Base-by-base conservation (phyloP, 176 grass and related monocot genomes). In the Elaeis guineensis region DNA sequence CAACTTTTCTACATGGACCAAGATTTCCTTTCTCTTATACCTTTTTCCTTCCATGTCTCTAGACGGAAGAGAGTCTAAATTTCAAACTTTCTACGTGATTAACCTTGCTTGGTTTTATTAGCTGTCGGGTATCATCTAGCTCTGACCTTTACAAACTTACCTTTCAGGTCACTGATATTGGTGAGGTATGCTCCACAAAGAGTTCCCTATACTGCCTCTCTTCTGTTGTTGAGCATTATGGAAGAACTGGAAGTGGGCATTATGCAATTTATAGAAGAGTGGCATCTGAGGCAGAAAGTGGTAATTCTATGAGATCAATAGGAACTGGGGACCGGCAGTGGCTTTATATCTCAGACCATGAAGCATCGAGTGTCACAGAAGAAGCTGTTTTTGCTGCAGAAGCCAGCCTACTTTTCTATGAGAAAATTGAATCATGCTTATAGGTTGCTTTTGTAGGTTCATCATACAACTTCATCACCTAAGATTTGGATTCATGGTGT, bases 321-420 rank as follows among this genome's bases (percentile, higher is more conserved):
- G 28, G 24, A 76, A 55, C 49, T 19, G 57, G 39, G 55, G 52
- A 71, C 39, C 52, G 50, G 21, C 74, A 28, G 25, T 92, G 93
- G 93, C 71, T 89, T 83, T 89, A 92, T 70, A 74, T 91, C 20
- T 97, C 93, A 2, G 93, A 97, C 21, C 63, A 74, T 57, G 44
- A 83, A 16, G 81, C 86, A 49, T 86, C 73, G 3, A 58, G 85
- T 58, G 84, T 86, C 32, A 78, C 93, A 17, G 84, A 78, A 66
- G 81, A 57, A 51, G 58, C 74, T 28, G 81, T 98, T 70, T 75
- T 98, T 57, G 67, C 69, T 51, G 87, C 84, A 6, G 78, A 98
- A 58, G 87, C 81, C 53, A 92, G 75, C 15, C 75, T 92, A 11
- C 87, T 92, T 76, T 98, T 98, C 74, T 98, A 98, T 14, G 85